phyloP scores from a whole-genome alignment of 2,329 filamentous ascomycete species.

The Phialemoniopsis sp. region DNA sequence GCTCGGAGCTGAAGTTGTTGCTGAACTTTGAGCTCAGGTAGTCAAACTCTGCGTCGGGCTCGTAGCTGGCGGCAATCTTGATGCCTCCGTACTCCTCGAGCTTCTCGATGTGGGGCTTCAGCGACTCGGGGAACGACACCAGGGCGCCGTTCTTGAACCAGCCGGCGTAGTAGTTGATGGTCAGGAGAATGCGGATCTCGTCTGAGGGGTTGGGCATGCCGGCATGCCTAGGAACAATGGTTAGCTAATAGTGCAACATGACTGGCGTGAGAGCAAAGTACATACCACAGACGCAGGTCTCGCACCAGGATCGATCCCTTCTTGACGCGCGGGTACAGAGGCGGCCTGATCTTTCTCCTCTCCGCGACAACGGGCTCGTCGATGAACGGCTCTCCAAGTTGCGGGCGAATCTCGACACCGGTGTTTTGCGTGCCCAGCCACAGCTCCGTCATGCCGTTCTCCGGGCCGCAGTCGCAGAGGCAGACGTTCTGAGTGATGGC shows the following conservation, averaged over 20 bases:
- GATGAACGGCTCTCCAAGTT: constrained; percentile 2
- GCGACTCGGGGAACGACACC: not conserved
- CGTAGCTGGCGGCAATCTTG: not conserved
- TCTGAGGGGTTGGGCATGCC: not conserved
- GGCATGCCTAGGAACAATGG: not conserved
- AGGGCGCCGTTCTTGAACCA: constrained; percentile 2
- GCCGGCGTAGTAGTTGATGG: constrained; percentile 1
- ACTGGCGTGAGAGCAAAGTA: too few species aligned
- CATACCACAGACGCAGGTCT: constrained; percentile 53
- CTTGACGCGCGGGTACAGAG: constrained; percentile 3
- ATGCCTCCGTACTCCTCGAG: not conserved
- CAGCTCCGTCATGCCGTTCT: constrained; percentile 54
- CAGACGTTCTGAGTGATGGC: constrained; percentile 51
- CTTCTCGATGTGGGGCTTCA: not conserved
- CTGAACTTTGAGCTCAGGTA: constrained; percentile 1
- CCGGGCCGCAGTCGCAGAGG: constrained; percentile 41
- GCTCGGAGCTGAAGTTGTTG: constrained; percentile 1
- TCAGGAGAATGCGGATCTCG: not conserved
- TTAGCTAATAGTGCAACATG: too few species aligned
- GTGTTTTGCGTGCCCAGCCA: constrained; percentile 51
- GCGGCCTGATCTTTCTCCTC: constrained; percentile 3
- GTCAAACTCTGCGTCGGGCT: not conserved
- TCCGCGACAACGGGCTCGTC: constrained; percentile 1
- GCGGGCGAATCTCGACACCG: constrained; percentile 22
- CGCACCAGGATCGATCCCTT: constrained; percentile 40